Evolutionary conservation across 2,329 filamentous ascomycete species (phyloP).

Genomic region (Colletotrichum agaves): DNA sequence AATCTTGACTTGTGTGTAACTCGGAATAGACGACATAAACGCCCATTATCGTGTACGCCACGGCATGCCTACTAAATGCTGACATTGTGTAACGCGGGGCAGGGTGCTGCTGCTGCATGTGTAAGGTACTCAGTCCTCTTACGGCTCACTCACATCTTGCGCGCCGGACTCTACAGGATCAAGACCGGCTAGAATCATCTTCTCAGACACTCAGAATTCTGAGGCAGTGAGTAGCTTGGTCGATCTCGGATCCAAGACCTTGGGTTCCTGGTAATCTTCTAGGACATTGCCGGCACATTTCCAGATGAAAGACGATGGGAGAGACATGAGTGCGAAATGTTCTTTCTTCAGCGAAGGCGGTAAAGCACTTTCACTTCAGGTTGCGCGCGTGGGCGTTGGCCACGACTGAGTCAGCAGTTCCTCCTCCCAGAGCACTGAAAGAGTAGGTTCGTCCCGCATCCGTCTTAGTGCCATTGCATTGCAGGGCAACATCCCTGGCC

Average conservation of each 20-base stretch:
- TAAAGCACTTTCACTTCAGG: background rate
- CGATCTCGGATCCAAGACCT: background rate
- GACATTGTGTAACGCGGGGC: conserved; percentile 11
- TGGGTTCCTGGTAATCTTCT: background rate
- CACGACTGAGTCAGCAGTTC: background rate
- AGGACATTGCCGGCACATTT: background rate
- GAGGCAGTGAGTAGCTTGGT: background rate
- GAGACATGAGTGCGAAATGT: background rate
- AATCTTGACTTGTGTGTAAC: background rate
- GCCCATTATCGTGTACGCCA: conserved; percentile 1
- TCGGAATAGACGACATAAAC: conserved; percentile 20
- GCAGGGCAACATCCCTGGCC: conserved; percentile 5
- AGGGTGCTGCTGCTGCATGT: background rate
- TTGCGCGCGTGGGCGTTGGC: background rate
- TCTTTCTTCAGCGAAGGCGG: background rate
- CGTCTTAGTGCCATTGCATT: background rate
- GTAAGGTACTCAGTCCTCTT: background rate
- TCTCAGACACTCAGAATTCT: background rate
- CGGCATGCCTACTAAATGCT: conserved; percentile 13
- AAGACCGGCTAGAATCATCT: background rate
- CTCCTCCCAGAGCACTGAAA: no score
- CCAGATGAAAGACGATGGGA: conserved; percentile 8
- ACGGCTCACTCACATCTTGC: background rate
- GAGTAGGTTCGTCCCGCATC: conserved; percentile 20
- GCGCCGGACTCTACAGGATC: background rate